Evolutionary conservation across 73 alveolate genomes (phyloP), one percentile per base, ranked within the genome.

Genomic region (Paramecium primaurelia): DNA sequence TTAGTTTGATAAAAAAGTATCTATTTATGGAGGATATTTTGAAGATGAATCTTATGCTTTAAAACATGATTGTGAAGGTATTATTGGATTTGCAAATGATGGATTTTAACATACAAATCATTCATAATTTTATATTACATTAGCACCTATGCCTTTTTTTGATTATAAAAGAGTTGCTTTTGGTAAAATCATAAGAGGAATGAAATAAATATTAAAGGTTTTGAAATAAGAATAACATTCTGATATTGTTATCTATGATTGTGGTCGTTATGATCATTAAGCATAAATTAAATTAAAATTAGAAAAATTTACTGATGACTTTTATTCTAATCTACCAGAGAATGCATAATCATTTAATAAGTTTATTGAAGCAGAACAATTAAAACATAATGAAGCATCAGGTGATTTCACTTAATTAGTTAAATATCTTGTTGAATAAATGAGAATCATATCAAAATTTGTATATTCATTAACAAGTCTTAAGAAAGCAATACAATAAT

Each of bases 1-100:
- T 18, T 89, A 68, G 12, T 71, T 83, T 44, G 75, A 89, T n/a
- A 77, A 58, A 26, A 83, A 83, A n/a, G 60, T 89, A 22, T 89
- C 94, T 3, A 89, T 89, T 6, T 89, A 45, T 44, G 88, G 88
- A 18, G 92, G 84, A 14, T 89, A 68, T 54, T 89, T 89, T n/a
- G 94, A 89, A 30, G 94, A 89, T 89, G 94, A 89, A 71, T 89
- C 94, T 6, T 89, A 71, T 71, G 90, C 94, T 8, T 6, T 89
- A 20, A 71, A 89, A 51, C 94, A 89, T 40, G 86, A 89, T 47
- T 34, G 77, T 18, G 92, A 77, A 30, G 94, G 94, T 14, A 73
- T 89, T 11, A 45, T 89, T 8, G 94, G 94, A 38, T 71, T 47
- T 16, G 86, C 92, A 6, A 89, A 89, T 73, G 88, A 83, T 32